Conservation (phyloP, 495 filamentous ascomycete genomes). For the Neurospora tetrasperma region DNA sequence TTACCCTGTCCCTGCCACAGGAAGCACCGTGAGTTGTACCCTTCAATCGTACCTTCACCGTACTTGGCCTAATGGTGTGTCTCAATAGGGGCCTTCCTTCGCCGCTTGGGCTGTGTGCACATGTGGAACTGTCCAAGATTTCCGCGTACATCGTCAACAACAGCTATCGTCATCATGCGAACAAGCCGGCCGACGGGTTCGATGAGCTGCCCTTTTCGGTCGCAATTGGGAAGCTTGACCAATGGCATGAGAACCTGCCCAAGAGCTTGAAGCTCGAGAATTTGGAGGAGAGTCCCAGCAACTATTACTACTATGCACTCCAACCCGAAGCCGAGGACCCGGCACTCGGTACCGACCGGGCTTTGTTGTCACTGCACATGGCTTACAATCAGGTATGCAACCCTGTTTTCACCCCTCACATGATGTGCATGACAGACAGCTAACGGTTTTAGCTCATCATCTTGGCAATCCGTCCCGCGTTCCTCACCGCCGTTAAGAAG, state of each 20-base stretch:
- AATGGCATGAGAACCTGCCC: conserved; percentile 19
- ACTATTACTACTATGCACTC: background rate
- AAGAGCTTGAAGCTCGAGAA: conserved; percentile 4
- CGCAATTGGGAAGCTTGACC: conserved; percentile 13
- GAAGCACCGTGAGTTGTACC: conserved; percentile 18
- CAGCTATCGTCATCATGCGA: conserved; percentile 15
- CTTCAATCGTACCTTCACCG: background rate
- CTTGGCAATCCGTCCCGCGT: conserved; percentile 29
- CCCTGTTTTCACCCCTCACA: background rate
- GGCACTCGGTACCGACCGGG: conserved; percentile 18
- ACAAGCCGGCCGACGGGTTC: conserved; percentile 4
- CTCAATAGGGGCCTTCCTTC: conserved; percentile 21
- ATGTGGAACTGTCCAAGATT: conserved; percentile 29
- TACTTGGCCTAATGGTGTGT: background rate
- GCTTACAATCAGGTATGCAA: conserved; percentile 28
- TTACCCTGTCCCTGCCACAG: conserved; percentile 23
- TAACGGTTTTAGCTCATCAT: conserved; percentile 25
- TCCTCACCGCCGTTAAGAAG: conserved; percentile 29
- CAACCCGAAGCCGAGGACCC: conserved; percentile 1
- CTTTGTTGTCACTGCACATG: conserved; percentile 29
- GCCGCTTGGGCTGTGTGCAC: conserved; percentile 24
- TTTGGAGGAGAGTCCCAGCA: conserved; percentile 1
- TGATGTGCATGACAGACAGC: background rate
- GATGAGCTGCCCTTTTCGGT: conserved; percentile 8
- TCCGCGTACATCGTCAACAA: conserved; percentile 28